phyloP scores from a whole-genome alignment of 495 filamentous ascomycete genomes.

The Talaromyces trachyspermus region DNA sequence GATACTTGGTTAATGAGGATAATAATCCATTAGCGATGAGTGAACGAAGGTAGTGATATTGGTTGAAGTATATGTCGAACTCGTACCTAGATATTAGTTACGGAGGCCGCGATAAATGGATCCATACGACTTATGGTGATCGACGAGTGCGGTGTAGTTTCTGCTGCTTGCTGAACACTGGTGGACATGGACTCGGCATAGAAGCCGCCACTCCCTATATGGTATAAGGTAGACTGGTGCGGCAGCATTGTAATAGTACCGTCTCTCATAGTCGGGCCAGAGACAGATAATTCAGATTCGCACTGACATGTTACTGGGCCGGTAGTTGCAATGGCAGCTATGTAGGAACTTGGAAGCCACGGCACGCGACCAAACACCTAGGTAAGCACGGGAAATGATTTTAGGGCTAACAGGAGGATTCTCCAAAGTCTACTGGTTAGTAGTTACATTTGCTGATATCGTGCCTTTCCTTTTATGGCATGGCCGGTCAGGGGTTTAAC shows the following conservation, averaged over 20 bases:
- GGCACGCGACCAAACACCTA: not conserved
- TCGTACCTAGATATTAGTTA: too few species aligned
- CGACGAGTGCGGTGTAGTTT: not conserved
- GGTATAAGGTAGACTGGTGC: not conserved
- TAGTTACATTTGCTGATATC: not conserved
- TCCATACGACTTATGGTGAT: too few species aligned
- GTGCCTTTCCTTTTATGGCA: not conserved
- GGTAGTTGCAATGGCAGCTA: not conserved
- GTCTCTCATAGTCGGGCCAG: not conserved
- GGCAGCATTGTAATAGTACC: not conserved
- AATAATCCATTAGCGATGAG: too few species aligned
- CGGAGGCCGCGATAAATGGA: too few species aligned
- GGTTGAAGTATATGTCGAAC: too few species aligned
- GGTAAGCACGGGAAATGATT: not conserved
- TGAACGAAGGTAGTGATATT: too few species aligned
- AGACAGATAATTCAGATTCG: not conserved
- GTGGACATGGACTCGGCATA: not conserved
- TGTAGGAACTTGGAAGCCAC: not conserved
- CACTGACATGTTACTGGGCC: not conserved
- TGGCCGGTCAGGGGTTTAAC: not conserved
- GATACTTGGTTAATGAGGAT: too few species aligned
- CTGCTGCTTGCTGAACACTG: not conserved
- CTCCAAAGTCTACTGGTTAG: not conserved
- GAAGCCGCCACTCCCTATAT: not conserved
- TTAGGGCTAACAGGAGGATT: not conserved